Evolutionary conservation across 176 grass and related monocot species (phyloP).

Genomic region (Sorghum bicolor): Sorghum_bicolor_NCBIv3 NC_012875.2:3006501-3007000

Average conservation of each 20-base stretch:
- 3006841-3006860: not conserved
- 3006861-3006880: not conserved
- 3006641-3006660: not conserved
- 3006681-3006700: not conserved
- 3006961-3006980: not conserved
- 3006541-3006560: too few species aligned
- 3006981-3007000: not conserved
- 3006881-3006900: not conserved
- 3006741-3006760: not conserved
- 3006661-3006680: slow-evolving; percentile 5
- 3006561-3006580: not conserved
- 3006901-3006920: not conserved
- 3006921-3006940: not conserved
- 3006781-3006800: not conserved
- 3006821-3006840: not conserved
- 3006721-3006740: not conserved
- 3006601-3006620: not conserved
- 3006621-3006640: not conserved
- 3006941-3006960: not conserved
- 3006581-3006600: not conserved
- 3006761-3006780: not conserved
- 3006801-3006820: not conserved
- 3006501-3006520: not conserved
- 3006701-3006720: not conserved
- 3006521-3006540: not conserved